These are phyloP conservation scores for Macrophomina pseudophaseolina DNA, from an alignment of 2,329 filamentous ascomycete species.

Conservation along the genomic window DNA sequence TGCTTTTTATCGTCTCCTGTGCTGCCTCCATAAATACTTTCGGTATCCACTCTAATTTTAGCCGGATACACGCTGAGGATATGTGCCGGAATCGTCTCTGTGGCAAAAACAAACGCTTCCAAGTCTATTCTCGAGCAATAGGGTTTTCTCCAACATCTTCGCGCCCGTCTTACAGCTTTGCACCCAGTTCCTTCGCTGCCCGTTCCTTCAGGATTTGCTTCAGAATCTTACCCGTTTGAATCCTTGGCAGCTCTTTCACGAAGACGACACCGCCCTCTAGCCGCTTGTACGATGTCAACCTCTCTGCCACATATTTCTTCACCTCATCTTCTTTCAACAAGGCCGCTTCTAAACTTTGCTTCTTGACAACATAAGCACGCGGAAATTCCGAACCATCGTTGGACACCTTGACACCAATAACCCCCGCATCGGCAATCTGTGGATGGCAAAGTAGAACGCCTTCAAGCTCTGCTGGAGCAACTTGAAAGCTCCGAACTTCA, in stretches of 20 bases:
- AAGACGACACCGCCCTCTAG: conserved; percentile 54
- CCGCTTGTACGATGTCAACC: conserved; percentile 53
- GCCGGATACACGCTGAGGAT: no score
- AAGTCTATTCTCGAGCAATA: no score
- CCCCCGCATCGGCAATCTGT: conserved; percentile 38
- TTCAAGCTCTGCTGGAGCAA: conserved; percentile 45
- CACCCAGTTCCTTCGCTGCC: conserved; percentile 48
- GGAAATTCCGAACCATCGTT: conserved; percentile 47
- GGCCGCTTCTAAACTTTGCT: conserved; percentile 33
- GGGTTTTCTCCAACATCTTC: neutral
- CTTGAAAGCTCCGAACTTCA: conserved; percentile 46
- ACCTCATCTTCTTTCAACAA: conserved; percentile 47
- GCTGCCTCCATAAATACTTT: no score
- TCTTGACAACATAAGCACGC: conserved; percentile 53
- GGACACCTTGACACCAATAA: conserved; percentile 38
- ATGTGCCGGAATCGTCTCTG: no score
- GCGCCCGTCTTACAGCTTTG: conserved; percentile 33
- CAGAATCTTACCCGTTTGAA: conserved; percentile 32
- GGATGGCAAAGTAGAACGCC: conserved; percentile 39
- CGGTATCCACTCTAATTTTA: no score
- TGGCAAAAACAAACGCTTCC: no score
- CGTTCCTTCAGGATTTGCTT: conserved; percentile 54
- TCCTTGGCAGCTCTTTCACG: conserved; percentile 42
- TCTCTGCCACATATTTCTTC: conserved; percentile 44
- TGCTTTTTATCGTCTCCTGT: no score